Conservation (phyloP, 208 protist genomes). For the Pavlovales sp. region DNA sequence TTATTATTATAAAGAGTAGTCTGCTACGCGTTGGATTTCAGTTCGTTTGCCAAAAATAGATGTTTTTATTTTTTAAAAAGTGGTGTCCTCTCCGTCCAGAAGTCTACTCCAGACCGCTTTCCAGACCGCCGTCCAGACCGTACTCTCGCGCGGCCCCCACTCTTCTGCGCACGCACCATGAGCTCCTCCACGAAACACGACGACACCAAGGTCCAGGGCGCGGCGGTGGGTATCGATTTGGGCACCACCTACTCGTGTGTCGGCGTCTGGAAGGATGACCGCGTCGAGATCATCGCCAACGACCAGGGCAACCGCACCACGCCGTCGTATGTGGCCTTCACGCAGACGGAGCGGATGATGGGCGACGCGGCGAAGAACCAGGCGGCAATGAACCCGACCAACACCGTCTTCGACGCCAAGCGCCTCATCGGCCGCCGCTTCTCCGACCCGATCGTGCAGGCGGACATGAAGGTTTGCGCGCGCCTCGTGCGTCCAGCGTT, state of each 20-base stretch:
- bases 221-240: conserved; percentile 66
- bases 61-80: too few species aligned
- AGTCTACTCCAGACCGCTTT: too few species aligned
- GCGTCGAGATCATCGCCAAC: conserved; percentile 84
- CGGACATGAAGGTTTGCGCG: conserved; percentile 86
- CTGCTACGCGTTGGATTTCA: too few species aligned
- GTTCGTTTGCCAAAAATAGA: too few species aligned
- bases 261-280: conserved; percentile 52
- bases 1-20: too few species aligned
- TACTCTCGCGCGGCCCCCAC: too few species aligned
- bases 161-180: too few species aligned
- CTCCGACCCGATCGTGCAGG: conserved; percentile 53
- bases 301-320: conserved; percentile 71
- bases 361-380: conserved; percentile 76
- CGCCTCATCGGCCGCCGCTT: conserved; percentile 75
- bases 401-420: conserved; percentile 84
- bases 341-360: conserved; percentile 63
- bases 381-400: conserved; percentile 74
- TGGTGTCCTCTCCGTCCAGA: too few species aligned
- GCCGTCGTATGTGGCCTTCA: conserved; percentile 67
- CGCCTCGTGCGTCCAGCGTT: too few species aligned
- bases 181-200: neutral
- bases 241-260: conserved; percentile 70
- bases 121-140: too few species aligned
- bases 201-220: neutral